These are phyloP conservation scores for Viridothelium virens DNA, from an alignment of 495 filamentous ascomycete species.

Conservation along the genomic window DNA sequence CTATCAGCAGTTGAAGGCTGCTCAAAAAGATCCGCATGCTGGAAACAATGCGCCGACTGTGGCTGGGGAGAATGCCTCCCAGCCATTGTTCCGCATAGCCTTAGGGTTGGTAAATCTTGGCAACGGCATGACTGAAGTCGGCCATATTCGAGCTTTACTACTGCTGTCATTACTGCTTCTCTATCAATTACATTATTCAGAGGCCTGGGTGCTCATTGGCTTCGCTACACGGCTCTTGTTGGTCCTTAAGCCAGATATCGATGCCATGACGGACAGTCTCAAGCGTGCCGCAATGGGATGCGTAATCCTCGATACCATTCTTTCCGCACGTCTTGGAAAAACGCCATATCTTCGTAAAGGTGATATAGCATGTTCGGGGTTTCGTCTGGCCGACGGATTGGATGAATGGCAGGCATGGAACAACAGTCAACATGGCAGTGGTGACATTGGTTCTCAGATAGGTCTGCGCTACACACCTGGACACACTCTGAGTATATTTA, in stretches of 20 bases:
- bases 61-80: slow-evolving; percentile 27
- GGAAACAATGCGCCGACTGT: slow-evolving; percentile 25
- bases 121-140: slow-evolving; percentile 48
- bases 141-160: slow-evolving; percentile 58
- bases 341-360: not conserved
- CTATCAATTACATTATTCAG: slow-evolving; percentile 44
- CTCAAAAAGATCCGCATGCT: slow-evolving; percentile 21
- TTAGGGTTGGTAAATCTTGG: slow-evolving; percentile 53
- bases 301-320: not conserved
- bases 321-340: not conserved
- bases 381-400: not conserved
- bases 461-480: not conserved
- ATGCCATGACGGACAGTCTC: not conserved
- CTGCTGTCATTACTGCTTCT: slow-evolving; percentile 54
- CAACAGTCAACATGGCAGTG: not conserved
- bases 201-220: slow-evolving; percentile 56
- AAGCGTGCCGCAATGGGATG: not conserved
- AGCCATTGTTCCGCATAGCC: slow-evolving; percentile 51
- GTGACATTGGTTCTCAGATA: not conserved
- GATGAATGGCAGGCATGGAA: not conserved
- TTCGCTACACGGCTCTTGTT: slow-evolving; percentile 48
- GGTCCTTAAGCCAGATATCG: not conserved
- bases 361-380: not conserved
- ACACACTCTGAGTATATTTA: not conserved
- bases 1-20: slow-evolving; percentile 27